phyloP scores from a whole-genome alignment of 306 rosid species.

The Sechiopsis laciniata region DNA sequence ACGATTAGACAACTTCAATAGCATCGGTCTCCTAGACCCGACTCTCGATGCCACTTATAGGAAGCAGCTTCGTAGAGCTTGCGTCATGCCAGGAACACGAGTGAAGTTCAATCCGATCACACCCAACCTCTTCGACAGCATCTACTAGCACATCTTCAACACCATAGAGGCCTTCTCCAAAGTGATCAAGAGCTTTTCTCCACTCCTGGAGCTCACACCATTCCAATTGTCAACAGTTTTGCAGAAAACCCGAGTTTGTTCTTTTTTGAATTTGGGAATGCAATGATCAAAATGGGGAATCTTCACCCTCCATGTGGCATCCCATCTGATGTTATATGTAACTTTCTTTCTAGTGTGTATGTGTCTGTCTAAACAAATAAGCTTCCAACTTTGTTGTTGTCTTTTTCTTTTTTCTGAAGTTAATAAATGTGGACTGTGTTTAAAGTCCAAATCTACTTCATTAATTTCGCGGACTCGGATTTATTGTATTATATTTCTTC shows the following conservation, averaged over 20 bases:
- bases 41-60: slow-evolving; percentile 44
- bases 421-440: background rate
- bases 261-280: slow-evolving; percentile 41
- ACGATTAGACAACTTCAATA: slow-evolving; percentile 52
- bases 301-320: slow-evolving; percentile 52
- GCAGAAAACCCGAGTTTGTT: background rate
- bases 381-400: background rate
- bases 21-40: slow-evolving; percentile 53
- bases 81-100: background rate
- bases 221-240: slow-evolving; percentile 4
- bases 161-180: slow-evolving; percentile 15
- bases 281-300: slow-evolving; percentile 76
- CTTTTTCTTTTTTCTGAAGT: background rate
- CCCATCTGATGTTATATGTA: slow-evolving; percentile 32
- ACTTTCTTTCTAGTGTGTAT: background rate
- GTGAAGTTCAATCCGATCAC: slow-evolving; percentile 11
- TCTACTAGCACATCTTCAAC: slow-evolving; percentile 35
- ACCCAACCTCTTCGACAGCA: slow-evolving; percentile 44
- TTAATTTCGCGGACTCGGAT: background rate
- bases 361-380: background rate
- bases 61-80: slow-evolving; percentile 46
- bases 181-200: slow-evolving; percentile 25
- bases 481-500: background rate
- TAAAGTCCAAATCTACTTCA: no score
- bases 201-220: slow-evolving; percentile 26